A percentile compares a stretch with the other conserved stretches of the same genome.
phyloP scores from a whole-genome alignment of 2,329 filamentous ascomycete species.

The Truncatella angustata region DNA sequence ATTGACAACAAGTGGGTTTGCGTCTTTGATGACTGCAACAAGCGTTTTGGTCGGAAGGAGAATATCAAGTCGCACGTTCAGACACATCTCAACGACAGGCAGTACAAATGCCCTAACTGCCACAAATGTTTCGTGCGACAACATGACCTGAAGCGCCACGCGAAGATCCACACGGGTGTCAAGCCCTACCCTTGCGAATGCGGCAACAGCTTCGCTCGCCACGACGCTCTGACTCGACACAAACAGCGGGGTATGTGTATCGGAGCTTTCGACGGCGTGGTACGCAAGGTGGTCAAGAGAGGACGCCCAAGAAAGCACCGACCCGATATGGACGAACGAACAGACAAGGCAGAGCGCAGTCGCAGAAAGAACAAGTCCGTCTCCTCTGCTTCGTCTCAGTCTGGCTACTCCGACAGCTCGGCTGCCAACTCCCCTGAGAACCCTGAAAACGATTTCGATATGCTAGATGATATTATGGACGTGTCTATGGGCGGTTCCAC shows the following conservation, averaged over 20 bases:
- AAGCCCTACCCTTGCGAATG: slow-evolving; percentile 95
- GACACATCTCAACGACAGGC: slow-evolving; percentile 93
- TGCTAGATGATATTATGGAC: slow-evolving; percentile 49
- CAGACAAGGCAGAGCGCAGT: slow-evolving; percentile 56
- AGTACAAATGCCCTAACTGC: slow-evolving; percentile 91
- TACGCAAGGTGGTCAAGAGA: slow-evolving; percentile 60
- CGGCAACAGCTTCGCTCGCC: slow-evolving; percentile 89
- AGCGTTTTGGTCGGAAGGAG: slow-evolving; percentile 93
- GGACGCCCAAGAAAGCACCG: slow-evolving; percentile 62
- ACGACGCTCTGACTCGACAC: slow-evolving; percentile 92
- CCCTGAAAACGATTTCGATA: slow-evolving; percentile 37
- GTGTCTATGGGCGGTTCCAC: slow-evolving; percentile 36
- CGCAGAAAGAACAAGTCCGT: slow-evolving; percentile 53
- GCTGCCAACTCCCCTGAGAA: slow-evolving; percentile 49
- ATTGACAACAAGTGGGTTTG: slow-evolving; percentile 79
- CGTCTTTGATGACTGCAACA: slow-evolving; percentile 74
- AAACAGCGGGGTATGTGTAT: slow-evolving; percentile 95
- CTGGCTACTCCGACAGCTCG: slow-evolving; percentile 57
- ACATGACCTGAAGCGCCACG: slow-evolving; percentile 94
- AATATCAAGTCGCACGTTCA: slow-evolving; percentile 99
- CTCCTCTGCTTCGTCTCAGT: slow-evolving; percentile 49
- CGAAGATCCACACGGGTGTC: slow-evolving; percentile 94
- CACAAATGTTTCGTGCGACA: slow-evolving; percentile 95
- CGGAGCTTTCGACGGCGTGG: slow-evolving; percentile 82
- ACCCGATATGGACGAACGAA: slow-evolving; percentile 54